phyloP scores from a whole-genome alignment of 169 alveolate genomes.

The Plasmodium malariae region DNA sequence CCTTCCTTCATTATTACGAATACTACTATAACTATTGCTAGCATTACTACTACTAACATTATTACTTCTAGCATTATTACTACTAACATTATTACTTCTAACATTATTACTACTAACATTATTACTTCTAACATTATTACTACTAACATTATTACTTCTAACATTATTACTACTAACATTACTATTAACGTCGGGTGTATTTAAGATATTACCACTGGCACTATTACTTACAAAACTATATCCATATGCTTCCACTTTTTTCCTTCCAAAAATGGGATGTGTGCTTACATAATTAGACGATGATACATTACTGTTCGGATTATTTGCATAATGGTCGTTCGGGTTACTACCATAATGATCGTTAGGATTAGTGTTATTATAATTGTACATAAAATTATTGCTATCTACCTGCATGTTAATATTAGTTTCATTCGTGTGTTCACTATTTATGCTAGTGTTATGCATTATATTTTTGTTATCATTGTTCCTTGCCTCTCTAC shows the following conservation, averaged over 20 bases:
- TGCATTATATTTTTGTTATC: no score
- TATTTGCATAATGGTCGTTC: neutral
- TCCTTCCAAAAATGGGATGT: constrained; percentile 30
- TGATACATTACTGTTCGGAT: neutral
- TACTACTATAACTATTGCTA: neutral
- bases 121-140: no score
- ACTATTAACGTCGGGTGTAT: no score
- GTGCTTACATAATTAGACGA: constrained; percentile 24
- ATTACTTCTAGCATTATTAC: neutral
- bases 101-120: no score
- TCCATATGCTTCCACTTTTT: neutral
- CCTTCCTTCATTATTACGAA: neutral
- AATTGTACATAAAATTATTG: neutral
- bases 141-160: neutral
- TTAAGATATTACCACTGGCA: no score
- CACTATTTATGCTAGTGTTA: neutral
- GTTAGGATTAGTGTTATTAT: neutral
- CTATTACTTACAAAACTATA: no score
- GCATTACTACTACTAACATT: neutral
- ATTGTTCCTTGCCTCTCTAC: neutral
- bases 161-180: no score
- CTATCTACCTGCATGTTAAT: neutral
- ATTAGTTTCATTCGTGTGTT: neutral
- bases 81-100: neutral
- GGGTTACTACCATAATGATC: neutral